Percentiles rank a stretch among this genome's conserved stretches.
These are phyloP conservation scores for Clitopilus passeckerianus DNA, from an alignment of 768 basidiomycete genomes.

Conservation along the genomic window DNA sequence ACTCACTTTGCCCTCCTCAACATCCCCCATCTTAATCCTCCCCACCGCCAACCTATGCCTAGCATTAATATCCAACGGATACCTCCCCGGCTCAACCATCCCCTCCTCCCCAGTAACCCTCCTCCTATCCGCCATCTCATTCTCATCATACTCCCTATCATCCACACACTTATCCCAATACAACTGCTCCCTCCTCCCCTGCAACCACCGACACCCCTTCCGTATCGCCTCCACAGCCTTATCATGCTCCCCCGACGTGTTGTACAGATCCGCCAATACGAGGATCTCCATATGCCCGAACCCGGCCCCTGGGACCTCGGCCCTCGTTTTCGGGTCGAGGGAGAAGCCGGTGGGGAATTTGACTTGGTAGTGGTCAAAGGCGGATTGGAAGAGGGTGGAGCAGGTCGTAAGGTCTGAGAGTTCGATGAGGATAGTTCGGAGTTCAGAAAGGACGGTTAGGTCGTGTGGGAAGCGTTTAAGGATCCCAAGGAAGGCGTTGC, in stretches of 20 bases:
- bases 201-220: conserved; percentile 85
- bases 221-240: conserved; percentile 66
- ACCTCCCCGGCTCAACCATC: conserved; percentile 51
- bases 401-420: conserved; percentile 63
- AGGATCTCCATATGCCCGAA: conserved; percentile 72
- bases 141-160: conserved; percentile 82
- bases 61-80: conserved; percentile 68
- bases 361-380: conserved; percentile 64
- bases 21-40: conserved; percentile 73
- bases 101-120: conserved; percentile 29
- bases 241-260: conserved; percentile 63
- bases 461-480: conserved; percentile 77
- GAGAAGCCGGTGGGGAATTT: conserved; percentile 35
- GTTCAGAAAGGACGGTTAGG: conserved; percentile 70
- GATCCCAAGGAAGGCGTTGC: conserved; percentile 62
- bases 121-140: conserved; percentile 20
- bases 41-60: conserved; percentile 81
- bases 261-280: conserved; percentile 80
- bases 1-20: conserved; percentile 77
- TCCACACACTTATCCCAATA: conserved; percentile 83
- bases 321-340: conserved; percentile 23
- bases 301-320: conserved; percentile 37
- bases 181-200: conserved; percentile 66
- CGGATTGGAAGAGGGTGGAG: conserved; percentile 61
- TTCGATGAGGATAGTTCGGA: conserved; percentile 74